These are phyloP conservation scores for Phytophthora fragariaefolia DNA, from an alignment of 352 stramenopile species.

Conservation along the genomic window DNA sequence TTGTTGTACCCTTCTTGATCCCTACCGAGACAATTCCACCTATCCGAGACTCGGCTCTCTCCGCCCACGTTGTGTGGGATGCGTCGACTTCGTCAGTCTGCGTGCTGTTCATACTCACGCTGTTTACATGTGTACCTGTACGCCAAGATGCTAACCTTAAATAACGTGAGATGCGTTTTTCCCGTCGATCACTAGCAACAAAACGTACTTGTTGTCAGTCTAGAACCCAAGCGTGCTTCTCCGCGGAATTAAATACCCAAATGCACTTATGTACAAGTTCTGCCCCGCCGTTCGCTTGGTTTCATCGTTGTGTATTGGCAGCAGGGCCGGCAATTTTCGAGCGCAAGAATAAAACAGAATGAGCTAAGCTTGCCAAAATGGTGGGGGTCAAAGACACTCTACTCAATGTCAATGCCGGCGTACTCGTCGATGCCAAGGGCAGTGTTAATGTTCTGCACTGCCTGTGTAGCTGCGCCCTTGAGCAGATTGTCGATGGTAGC, in stretches of 20 bases:
- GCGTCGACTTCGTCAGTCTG: neutral
- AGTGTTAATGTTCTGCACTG: slow-evolving; percentile 96
- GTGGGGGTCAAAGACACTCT: slow-evolving; percentile 22
- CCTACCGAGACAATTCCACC: slow-evolving; percentile 14
- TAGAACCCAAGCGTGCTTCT: slow-evolving; percentile 3
- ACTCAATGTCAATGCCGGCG: slow-evolving; percentile 60
- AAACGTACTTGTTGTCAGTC: slow-evolving; percentile 9
- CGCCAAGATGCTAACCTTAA: neutral
- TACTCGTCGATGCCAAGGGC: slow-evolving; percentile 92
- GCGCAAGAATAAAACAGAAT: slow-evolving; percentile 5
- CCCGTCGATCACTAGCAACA: slow-evolving; percentile 4
- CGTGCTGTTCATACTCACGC: neutral
- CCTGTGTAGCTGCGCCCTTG: slow-evolving; percentile 93
- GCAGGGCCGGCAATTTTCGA: neutral
- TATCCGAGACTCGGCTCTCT: slow-evolving; percentile 11
- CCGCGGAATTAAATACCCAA: slow-evolving; percentile 15
- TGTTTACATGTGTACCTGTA: neutral
- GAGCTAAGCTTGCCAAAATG: slow-evolving; percentile 19
- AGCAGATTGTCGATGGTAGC: slow-evolving; percentile 95
- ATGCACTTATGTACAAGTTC: slow-evolving; percentile 3
- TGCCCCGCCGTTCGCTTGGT: slow-evolving; percentile 1
- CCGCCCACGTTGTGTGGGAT: slow-evolving; percentile 13
- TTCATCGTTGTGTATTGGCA: slow-evolving; percentile 22
- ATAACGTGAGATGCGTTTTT: neutral
- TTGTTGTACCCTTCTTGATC: slow-evolving; percentile 12